Evolutionary conservation across 495 filamentous ascomycete genomes (phyloP), one percentile per base, ranked within the genome.

Genomic region (Chaetomidium leptoderma): DNA sequence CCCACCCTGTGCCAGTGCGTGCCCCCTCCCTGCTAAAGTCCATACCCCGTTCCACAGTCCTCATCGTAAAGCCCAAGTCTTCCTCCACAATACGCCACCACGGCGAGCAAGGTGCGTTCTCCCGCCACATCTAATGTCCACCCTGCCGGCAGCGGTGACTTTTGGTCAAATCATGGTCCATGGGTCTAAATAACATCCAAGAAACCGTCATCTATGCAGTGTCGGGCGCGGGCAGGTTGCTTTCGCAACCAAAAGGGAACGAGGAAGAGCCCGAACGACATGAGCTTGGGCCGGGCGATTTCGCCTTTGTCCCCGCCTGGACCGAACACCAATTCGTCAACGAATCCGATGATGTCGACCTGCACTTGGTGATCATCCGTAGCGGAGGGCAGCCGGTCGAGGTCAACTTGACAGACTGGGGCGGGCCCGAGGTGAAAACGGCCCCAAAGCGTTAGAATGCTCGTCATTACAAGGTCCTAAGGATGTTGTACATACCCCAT

Each of bases 281-380:
- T 53, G 71, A 76, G 9, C 73, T 89, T 4, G 70, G 65, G 0
- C 74, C 78, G 3, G 85, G 85, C 0, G 85, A 87, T 63, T 86
- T 85, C 63, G 84, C 83, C 2, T 73, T 85, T 45, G 77, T 89
- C 26, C 85, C 84, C 0, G 76, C 84, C 0, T 86, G 75, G 72
- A 80, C 79, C 0, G 83, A 87, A 63, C 83, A 88, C 66, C 85
- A 87, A 63, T 78, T 79, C 63, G 68, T 85, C n/a, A 87, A 88
- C 65, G 81, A 87, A 24, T 74, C 81, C 26, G 76, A 76, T 23
- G 76, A 75, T 24, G 23, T 10, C 3, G 80, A 85, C 19, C 66
- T 85, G 13, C 73, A 77, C 29, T 85, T 83, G 81, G 76, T 86
- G 17, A 75, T 86, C 39, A 81, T 78, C 9, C 74, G 83, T 16